phyloP scores from a whole-genome alignment of 192 early-diverging fungal genomes.

The Entomortierella parvispora region DNA sequence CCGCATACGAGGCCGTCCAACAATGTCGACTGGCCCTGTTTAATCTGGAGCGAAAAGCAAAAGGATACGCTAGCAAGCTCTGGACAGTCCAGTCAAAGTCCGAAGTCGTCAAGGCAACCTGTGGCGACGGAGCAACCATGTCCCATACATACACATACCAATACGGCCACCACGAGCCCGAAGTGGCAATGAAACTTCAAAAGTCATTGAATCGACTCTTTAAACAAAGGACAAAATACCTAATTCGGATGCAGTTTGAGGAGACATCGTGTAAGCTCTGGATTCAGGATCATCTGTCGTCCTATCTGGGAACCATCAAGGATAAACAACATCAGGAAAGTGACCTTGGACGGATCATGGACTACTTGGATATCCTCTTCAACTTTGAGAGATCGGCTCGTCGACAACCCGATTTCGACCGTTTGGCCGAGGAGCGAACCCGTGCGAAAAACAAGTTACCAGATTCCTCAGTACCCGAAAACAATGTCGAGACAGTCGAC shows the following conservation, averaged over 20 bases:
- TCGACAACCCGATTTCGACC: constrained; percentile 46
- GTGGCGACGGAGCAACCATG: constrained; percentile 37
- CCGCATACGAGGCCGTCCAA: constrained; percentile 35
- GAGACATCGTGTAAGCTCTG: constrained; percentile 33
- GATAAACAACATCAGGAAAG: background rate
- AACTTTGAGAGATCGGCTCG: constrained; percentile 41
- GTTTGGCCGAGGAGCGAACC: constrained; percentile 6
- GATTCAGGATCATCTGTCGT: constrained; percentile 37
- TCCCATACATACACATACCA: constrained; percentile 40
- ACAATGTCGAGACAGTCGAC: background rate
- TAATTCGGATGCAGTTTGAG: constrained; percentile 32
- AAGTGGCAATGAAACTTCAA: constrained; percentile 37
- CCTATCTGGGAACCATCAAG: background rate
- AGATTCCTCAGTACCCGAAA: background rate
- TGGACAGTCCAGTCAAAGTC: constrained; percentile 46
- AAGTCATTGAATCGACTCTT: constrained; percentile 27
- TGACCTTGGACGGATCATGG: constrained; percentile 1
- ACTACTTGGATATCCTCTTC: constrained; percentile 46
- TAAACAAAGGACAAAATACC: constrained; percentile 33
- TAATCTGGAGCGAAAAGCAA: constrained; percentile 44
- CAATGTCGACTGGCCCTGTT: constrained; percentile 32
- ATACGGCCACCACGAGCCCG: constrained; percentile 33
- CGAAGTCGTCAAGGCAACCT: constrained; percentile 31
- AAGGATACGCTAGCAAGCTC: constrained; percentile 46
- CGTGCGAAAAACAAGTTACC: background rate